A percentile compares a stretch with the other conserved stretches of the same genome.
These are phyloP conservation scores for Phytophthora cryptogea DNA, from an alignment of 352 stramenopile species.

Conservation along the genomic window DNA sequence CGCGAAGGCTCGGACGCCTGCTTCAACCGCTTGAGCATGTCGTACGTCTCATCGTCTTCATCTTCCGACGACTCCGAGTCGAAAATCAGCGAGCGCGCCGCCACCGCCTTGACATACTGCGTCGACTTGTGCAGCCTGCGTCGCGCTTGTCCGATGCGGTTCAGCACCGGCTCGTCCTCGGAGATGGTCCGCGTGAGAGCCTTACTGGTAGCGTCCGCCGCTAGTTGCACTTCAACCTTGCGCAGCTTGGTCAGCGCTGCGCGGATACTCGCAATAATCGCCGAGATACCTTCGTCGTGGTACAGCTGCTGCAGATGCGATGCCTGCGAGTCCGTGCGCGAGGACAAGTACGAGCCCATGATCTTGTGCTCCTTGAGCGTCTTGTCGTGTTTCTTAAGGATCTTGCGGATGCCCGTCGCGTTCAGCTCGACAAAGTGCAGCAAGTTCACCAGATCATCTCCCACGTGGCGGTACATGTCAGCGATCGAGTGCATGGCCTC, in stretches of 20 bases:
- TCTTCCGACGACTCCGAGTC: constrained; percentile 82
- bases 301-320: constrained; percentile 87
- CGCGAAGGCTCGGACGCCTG: constrained; percentile 68
- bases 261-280: constrained; percentile 85
- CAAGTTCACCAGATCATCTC: constrained; percentile 81
- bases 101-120: constrained; percentile 84
- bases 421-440: constrained; percentile 90
- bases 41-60: constrained; percentile 73
- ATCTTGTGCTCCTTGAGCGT: constrained; percentile 85
- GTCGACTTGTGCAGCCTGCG: constrained; percentile 79
- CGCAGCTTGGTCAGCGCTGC: constrained; percentile 66
- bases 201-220: constrained; percentile 27
- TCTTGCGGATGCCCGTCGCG: constrained; percentile 87
- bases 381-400: constrained; percentile 91
- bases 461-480: constrained; percentile 67
- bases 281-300: constrained; percentile 88
- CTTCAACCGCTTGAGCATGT: constrained; percentile 55
- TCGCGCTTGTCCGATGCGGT: constrained; percentile 67
- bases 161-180: constrained; percentile 76
- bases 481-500: constrained; percentile 75
- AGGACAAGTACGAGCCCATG: constrained; percentile 85
- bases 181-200: constrained; percentile 62
- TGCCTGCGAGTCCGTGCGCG: constrained; percentile 78
- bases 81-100: constrained; percentile 83
- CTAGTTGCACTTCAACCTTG: constrained; percentile 51